Conservation (phyloP, 192 early-diverging fungal species). For the Coemansia sp. region DNA sequence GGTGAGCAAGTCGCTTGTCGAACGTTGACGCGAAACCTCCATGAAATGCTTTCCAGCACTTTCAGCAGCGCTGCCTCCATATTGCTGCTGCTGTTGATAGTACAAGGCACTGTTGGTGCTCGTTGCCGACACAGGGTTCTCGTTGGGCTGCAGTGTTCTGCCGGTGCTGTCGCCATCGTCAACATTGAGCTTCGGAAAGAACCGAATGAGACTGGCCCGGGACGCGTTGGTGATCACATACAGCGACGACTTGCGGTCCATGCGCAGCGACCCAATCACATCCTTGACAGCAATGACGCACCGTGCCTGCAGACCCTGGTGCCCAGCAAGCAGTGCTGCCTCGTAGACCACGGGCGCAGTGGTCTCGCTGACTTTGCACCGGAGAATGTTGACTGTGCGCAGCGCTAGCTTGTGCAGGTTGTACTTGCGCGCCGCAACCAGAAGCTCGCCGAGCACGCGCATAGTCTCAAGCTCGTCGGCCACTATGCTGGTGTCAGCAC, state of each 20-base stretch:
- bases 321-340: conserved; percentile 64
- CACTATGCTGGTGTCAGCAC: conserved; percentile 13
- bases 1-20: conserved; percentile 38
- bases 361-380: conserved; percentile 61
- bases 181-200: conserved; percentile 36
- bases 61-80: conserved; percentile 8
- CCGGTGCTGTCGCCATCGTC: conserved; percentile 1
- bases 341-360: conserved; percentile 70
- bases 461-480: conserved; percentile 28
- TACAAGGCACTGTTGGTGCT: background rate
- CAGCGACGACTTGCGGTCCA: conserved; percentile 34
- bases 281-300: conserved; percentile 40
- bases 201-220: conserved; percentile 36
- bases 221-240: conserved; percentile 39
- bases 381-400: conserved; percentile 60
- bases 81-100: conserved; percentile 18
- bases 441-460: conserved; percentile 62
- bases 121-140: background rate
- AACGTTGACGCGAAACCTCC: conserved; percentile 21
- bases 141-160: background rate
- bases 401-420: conserved; percentile 59
- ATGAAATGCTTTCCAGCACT: conserved; percentile 8
- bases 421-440: conserved; percentile 66
- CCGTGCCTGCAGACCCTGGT: conserved; percentile 64
- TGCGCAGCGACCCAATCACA: conserved; percentile 25